Conservation (phyloP, 2,329 filamentous ascomycete genomes). For the Neopestalotiopsis rosae region DNA sequence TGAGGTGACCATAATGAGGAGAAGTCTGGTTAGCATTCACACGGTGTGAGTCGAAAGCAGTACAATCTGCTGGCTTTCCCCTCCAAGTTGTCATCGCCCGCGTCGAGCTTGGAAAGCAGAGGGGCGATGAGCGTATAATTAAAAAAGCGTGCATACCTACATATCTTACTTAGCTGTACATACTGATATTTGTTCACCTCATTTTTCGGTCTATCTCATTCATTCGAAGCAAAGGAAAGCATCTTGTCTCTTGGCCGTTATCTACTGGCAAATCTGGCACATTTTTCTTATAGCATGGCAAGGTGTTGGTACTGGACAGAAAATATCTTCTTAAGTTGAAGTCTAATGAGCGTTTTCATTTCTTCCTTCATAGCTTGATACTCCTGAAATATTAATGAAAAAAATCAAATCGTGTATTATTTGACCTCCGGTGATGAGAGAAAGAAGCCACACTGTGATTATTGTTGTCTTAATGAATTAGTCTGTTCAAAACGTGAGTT, state of each 20-base stretch:
- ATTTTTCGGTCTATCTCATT: neutral
- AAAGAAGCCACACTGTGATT: too few species aligned
- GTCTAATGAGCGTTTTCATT: neutral
- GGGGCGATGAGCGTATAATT: neutral
- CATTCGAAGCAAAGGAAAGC: neutral
- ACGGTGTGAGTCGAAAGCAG: neutral
- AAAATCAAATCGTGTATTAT: too few species aligned
- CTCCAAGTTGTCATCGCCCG: neutral
- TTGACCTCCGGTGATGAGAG: too few species aligned
- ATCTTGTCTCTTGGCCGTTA: neutral
- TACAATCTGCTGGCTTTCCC: neutral
- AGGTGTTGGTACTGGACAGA: neutral
- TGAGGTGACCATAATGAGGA: neutral
- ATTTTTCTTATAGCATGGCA: neutral
- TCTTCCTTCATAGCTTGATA: neutral
- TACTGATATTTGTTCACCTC: conserved; percentile 1
- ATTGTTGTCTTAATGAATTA: too few species aligned
- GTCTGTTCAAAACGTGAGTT: too few species aligned
- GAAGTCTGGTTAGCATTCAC: conserved; percentile 1
- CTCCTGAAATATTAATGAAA: too few species aligned
- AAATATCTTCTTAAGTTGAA: neutral
- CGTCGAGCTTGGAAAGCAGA: neutral
- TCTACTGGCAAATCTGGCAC: neutral
- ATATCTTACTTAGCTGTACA: conserved; percentile 8
- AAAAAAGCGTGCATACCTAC: neutral